Evolutionary conservation across 352 stramenopile species (phyloP).

Genomic region (Paralagenidium karlingii): DNA sequence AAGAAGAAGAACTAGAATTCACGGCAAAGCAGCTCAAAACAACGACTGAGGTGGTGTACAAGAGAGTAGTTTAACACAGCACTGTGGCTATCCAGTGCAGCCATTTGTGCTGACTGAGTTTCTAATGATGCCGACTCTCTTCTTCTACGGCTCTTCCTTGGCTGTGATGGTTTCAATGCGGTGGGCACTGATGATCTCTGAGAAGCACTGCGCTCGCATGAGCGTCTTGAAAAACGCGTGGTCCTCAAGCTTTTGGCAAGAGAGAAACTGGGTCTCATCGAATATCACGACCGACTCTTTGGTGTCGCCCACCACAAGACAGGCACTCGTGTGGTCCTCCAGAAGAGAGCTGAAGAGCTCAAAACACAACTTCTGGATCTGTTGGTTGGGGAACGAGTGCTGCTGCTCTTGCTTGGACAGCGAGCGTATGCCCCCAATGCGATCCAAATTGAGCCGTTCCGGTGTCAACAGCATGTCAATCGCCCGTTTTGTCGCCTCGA

Average conservation of each 20-base stretch:
- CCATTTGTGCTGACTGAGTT: too few relatives aligned
- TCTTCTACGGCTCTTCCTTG: too few relatives aligned
- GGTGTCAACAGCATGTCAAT: conserved; percentile 43
- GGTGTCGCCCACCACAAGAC: conserved; percentile 70
- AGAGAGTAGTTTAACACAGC: too few relatives aligned
- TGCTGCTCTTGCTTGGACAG: not conserved
- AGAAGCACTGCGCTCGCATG: conserved; percentile 72
- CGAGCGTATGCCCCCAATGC: conserved; percentile 13
- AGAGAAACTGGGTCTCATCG: conserved; percentile 72
- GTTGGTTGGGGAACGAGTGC: conserved; percentile 11
- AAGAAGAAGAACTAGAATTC: too few relatives aligned
- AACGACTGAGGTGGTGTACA: too few relatives aligned
- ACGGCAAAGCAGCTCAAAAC: too few relatives aligned
- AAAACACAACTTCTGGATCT: conserved; percentile 47
- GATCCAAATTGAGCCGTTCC: conserved; percentile 18
- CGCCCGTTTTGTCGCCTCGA: conserved; percentile 34
- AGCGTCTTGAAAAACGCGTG: conserved; percentile 50
- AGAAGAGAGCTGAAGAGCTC: conserved; percentile 55
- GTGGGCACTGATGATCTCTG: conserved; percentile 67
- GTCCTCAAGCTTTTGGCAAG: conserved; percentile 34
- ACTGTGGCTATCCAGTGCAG: too few relatives aligned
- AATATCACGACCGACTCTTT: conserved; percentile 83
- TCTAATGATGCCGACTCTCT: too few relatives aligned
- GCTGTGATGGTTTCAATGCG: conserved; percentile 28
- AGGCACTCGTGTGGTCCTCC: conserved; percentile 52